Base-by-base conservation (phyloP, 1,139 yeast genomes). In the Pichia sorboxylosa region DNA sequence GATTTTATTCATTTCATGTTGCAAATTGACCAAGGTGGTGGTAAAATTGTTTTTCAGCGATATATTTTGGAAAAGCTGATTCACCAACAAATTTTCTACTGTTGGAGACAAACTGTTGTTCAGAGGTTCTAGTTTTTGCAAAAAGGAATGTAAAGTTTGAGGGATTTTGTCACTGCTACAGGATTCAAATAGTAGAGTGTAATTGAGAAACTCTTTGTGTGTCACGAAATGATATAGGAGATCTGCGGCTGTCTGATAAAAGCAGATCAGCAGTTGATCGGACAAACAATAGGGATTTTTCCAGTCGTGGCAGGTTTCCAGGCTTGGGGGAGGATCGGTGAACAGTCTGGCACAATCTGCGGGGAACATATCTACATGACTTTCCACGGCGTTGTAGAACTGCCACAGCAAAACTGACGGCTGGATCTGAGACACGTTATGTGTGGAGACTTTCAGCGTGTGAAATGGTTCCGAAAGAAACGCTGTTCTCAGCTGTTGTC, bases 121-220 rank as follows among this genome's bases (percentile, higher is more conserved):
- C 13, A 21, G 6, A 7, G 19, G 17, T 14, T 17, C 6, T 6
- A 28, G n/a, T 8, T 3, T 14, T 1, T 13, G n/a, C 18, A 28
- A 21, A 21, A 21, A 28, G 8, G 11, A 8, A 28, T 9, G 5
- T 10, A 9, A 8, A 20, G 14, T 21, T 6, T 15, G 7, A 9
- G 11, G 13, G n/a, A 16, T 15, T 2, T 7, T 19, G n/a, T 23
- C 8, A 6, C 9, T 10, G 13, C 13, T 4, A 13, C 25, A 28
- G 2, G 18, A 15, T 20, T 28, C 16, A 8, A 14, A 28, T 3
- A 28, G 18, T 10, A 28, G 17, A 28, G 15, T 17, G 17, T 21
- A 28, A 21, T 28, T 28, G 3, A 28, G n/a, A 11, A 28, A 28
- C 7, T 15, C 16, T 20, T 28, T 21, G 18, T 28, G 30, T 4